Evolutionary conservation across 1,139 yeast species (phyloP), one percentile per base, ranked within the genome.

Genomic region (Scheffersomyces parashehatae): DNA sequence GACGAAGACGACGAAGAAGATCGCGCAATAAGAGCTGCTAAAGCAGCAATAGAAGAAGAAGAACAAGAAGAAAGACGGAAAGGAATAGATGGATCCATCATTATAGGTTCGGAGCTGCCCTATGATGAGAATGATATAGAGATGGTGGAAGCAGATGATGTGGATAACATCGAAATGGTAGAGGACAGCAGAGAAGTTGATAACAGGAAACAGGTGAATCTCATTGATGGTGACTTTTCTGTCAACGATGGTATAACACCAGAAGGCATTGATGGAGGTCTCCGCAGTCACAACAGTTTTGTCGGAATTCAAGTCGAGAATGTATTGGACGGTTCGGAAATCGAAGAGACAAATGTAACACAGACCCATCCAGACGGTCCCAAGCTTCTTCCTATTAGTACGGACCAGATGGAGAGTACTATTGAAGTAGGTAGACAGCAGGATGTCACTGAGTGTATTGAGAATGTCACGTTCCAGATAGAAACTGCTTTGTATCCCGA

Each of bases 381-480:
- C 2, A 54, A 55, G 39, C 50, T 70, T 3, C 53, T 72, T 33
- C 67, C 72, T 32, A 83, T 85, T 8, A 76, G 81, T 46, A 64
- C 79, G 2, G 85, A 81, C 47, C 88, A 84, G 56, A 76, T 85
- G 63, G 88, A 81, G 46, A 79, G 83, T 52, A 83, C 93, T 0
- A 73, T 85, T 40, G 93, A 85, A 53, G 77, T 88, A 49, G 97
- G 97, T 3, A 77, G 96, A 52, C 99, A 93, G 62, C 99, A 93
- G 62, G 99, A 93, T 69, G 98, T 93, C 13, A 89, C 97, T 0
- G 99, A 93, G 61, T 91, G 98, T 64, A 90, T 93, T 56, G 96
- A 91, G 45, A 93, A 93, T 62, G 97, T 93, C 4, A 73, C 91
- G n/a, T 88, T 85, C 51, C 98, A 91, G 61, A 71, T 91, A 28